These are phyloP conservation scores for Aureobasidium pullulans DNA, from an alignment of 2,329 filamentous ascomycete genomes.

Conservation along the genomic window DNA sequence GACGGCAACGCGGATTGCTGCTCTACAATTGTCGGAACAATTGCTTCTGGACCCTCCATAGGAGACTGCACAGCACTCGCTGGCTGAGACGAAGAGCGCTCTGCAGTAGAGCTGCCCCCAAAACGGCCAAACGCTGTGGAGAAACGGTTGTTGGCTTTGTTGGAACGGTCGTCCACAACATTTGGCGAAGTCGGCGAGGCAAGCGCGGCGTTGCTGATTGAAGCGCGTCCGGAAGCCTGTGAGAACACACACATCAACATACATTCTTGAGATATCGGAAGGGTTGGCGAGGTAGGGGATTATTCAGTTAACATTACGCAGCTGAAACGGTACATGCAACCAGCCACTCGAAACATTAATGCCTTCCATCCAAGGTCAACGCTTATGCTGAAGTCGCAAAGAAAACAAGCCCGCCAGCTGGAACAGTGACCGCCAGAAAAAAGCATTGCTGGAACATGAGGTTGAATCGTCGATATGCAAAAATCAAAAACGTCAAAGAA, in stretches of 20 bases:
- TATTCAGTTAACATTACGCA: conserved; percentile 13
- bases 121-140: conserved; percentile 11
- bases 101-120: neutral
- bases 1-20: neutral
- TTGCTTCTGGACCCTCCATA: neutral
- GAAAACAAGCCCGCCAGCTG: neutral
- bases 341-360: conserved; percentile 10
- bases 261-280: conserved; percentile 11
- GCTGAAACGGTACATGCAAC: conserved; percentile 11
- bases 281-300: neutral
- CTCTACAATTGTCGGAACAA: neutral
- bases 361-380: conserved; percentile 13
- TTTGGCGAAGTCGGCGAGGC: conserved; percentile 1
- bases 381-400: conserved; percentile 8
- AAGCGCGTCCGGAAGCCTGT: conserved; percentile 10
- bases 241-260: conserved; percentile 11
- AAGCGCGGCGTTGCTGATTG: conserved; percentile 9
- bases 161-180: conserved; percentile 1
- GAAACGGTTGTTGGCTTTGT: conserved; percentile 14
- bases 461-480: neutral
- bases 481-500: neutral
- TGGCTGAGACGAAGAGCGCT: neutral
- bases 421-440: neutral
- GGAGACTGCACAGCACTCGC: neutral
- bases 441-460: neutral